These are phyloP conservation scores for Arthroderma sp. DNA, from an alignment of 2,329 filamentous ascomycete species.

Conservation along the genomic window DNA sequence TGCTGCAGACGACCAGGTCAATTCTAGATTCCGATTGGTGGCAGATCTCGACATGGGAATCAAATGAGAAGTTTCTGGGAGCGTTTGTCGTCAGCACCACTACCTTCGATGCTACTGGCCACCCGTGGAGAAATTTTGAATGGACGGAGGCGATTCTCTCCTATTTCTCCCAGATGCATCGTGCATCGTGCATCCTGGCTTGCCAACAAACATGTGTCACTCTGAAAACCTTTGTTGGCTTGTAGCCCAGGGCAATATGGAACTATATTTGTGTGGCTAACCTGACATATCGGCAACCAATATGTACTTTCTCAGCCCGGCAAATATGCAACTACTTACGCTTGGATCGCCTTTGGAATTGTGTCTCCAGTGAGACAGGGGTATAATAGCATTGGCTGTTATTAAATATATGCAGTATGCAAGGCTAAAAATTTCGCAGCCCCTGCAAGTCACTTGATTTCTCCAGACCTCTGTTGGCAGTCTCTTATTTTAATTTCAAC, in stretches of 20 bases:
- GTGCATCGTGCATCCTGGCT: not conserved
- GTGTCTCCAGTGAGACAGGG: not conserved
- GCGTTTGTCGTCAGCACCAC: not conserved
- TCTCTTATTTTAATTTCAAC: not conserved
- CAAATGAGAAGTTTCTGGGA: slow-evolving; percentile 11
- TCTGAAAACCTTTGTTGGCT: not conserved
- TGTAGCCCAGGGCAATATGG: not conserved
- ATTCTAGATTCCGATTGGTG: slow-evolving; percentile 27
- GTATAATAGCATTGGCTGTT: not conserved
- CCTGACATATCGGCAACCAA: not conserved
- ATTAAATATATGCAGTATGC: slow-evolving; percentile 1
- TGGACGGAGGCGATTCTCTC: not conserved
- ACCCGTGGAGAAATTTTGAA: not conserved
- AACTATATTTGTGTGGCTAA: not conserved
- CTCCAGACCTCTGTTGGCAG: not conserved
- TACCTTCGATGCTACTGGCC: not conserved
- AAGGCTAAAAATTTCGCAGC: not conserved
- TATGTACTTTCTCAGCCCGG: not conserved
- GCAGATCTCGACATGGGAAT: slow-evolving; percentile 33
- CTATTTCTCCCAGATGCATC: slow-evolving; percentile 2
- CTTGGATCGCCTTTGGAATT: slow-evolving; percentile 2
- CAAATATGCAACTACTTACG: not conserved
- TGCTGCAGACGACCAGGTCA: not conserved
- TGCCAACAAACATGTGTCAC: slow-evolving; percentile 3
- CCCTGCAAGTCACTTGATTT: not conserved